phyloP scores from a whole-genome alignment of 257 asterid species.

The Plantago major region DNA sequence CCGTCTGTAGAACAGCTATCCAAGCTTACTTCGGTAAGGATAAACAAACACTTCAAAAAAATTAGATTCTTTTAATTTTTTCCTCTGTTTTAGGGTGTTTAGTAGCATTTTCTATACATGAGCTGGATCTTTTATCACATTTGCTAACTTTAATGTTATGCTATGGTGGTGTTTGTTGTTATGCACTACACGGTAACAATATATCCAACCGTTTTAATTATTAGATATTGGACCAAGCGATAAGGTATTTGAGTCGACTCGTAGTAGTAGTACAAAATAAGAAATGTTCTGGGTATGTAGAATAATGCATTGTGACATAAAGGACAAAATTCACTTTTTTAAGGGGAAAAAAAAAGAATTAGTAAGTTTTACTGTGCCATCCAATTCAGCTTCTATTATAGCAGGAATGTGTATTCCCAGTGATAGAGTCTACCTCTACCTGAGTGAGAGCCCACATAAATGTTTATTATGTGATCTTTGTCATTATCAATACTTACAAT shows the following conservation, averaged over 20 bases:
- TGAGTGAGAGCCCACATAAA: neutral
- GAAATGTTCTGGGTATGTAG: neutral
- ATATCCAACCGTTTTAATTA: too few species aligned
- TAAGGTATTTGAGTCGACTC: too few species aligned
- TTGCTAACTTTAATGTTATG: neutral
- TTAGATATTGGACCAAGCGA: too few species aligned
- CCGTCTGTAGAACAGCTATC: slow-evolving; percentile 67
- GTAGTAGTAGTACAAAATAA: neutral
- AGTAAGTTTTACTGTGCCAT: neutral
- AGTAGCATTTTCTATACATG: slow-evolving; percentile 18
- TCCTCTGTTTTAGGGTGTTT: neutral
- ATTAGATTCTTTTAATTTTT: too few species aligned
- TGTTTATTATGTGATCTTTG: neutral
- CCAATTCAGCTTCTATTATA: slow-evolving; percentile 2
- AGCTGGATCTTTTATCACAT: slow-evolving; percentile 21
- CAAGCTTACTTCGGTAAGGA: slow-evolving; percentile 62
- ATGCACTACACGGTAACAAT: too few species aligned
- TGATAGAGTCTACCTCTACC: neutral
- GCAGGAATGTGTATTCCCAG: neutral
- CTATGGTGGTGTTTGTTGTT: too few species aligned
- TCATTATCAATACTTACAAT: neutral
- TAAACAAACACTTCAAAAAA: too few species aligned
- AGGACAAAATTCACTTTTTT: neutral
- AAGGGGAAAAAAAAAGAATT: neutral
- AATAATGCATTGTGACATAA: neutral